Base-by-base conservation (phyloP, 2,329 filamentous ascomycete genomes). In the Thielaviopsis punctulata region DNA sequence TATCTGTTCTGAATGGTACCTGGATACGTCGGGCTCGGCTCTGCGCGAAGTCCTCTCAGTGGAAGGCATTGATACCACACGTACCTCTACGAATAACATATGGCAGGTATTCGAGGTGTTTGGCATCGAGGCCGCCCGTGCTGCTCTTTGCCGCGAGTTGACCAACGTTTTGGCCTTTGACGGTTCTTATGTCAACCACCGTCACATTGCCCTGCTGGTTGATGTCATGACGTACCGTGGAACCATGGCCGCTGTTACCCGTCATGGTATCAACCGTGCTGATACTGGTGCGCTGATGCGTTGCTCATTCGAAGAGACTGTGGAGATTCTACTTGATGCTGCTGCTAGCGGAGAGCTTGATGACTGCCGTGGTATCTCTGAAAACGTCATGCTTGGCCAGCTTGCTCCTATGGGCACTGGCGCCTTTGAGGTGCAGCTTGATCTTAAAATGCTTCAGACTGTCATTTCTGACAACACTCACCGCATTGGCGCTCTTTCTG, bases 181-280 rank as follows among this genome's bases (percentile, higher is more conserved):
- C 64, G 93, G 93, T 77, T 96, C 92, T 13, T 98, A 98, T 65
- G 92, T 98, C 76, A 98, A 98, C 66, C 88, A 96, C 69, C 88
- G 92, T 62, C 92, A 98, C 71, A 80, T 98, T 71, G 86, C 89
- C 47, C 79, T 98, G 33, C 75, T 98, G 51, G 88, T 93, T 58
- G 92, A 98, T 69, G 87, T 98, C 57, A 98, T 98, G 92, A 95
- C 89, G 24, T 88, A 93, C 61, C 80, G 92, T 61, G 92, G 92
- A 59, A 83, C 84, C 61, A 82, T 98, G 62, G 95, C 95, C 66
- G 90, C 92, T 13, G 90, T 98, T 57, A 98, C 92, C 52, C 86
- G 92, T 68, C 92, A 98, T 64, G 92, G 92, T 69, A 98, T 98
- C 72, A 98, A 98, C 72, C 82, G 92, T 61, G 87, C 90, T 23